Evolutionary conservation across 2,329 filamentous ascomycete genomes (phyloP), one percentile per base, ranked within the genome.

Genomic region (Alternaria sp.): DNA sequence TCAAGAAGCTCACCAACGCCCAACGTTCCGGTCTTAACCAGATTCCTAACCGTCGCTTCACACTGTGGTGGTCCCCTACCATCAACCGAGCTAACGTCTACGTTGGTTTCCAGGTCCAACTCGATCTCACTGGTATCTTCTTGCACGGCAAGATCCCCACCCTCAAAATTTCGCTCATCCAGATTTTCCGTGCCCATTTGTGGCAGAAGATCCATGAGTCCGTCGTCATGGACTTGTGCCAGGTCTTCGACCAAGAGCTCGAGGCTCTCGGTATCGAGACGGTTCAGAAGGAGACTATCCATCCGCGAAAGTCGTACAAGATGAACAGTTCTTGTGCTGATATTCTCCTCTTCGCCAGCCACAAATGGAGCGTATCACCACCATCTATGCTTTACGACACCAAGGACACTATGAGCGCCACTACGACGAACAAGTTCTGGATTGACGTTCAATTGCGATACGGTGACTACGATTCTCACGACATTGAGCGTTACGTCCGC

Each of bases 191-290:
- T 79, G 96, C 96, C 56, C 96, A 99, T 88, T 90, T 99, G 85
- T 99, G 96, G 96, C 96, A 99, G 81, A 99, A 99, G 86, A 98
- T 99, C 50, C 96, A 99, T 81, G 96, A 99, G 81, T 96, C 92
- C 1, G 94, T 98, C 0, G 95, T 97, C 33, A 99, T 99, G 96
- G 96, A 99, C 85, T 82, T 99, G 76, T 98, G 96, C 73, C 96
- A 99, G 78, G 96, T 99, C 14, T 97, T 99, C 72, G 96, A 99
- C 71, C 95, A 98, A 77, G 96, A 99, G 79, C 84, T 99, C 46
- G 96, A 99, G 80, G 94, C 96, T 30, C 85, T 99, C 5, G 94
- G 94, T 37, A 97, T 99, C 62, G 96, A 99, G 81, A 96, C 94
- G 3, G 96, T 98, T 5, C 96, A 99, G 79, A 99, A 99, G 82